Evolutionary conservation across 2,329 filamentous ascomycete species (phyloP).

Genomic region (Aspergillus costaricaensis): DNA sequence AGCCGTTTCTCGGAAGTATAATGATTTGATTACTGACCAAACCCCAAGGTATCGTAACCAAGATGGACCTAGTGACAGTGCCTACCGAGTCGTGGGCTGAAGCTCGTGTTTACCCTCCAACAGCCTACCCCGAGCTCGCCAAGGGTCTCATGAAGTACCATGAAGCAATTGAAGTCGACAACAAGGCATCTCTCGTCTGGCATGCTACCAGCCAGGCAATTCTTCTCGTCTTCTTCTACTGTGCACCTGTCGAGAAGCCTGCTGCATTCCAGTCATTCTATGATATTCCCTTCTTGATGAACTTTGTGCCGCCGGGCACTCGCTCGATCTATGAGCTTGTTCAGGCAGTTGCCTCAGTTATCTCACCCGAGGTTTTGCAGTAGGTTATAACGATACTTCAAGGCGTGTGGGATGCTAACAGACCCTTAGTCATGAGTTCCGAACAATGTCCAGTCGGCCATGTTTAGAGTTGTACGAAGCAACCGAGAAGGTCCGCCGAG

Average conservation of each 20-base stretch:
- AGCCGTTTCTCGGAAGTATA: background rate
- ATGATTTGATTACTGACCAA: background rate
- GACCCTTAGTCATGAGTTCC: background rate
- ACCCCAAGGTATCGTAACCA: constrained; percentile 19
- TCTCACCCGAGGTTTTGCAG: background rate
- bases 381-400: background rate
- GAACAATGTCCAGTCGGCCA: constrained; percentile 4
- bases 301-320: constrained; percentile 2
- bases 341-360: background rate
- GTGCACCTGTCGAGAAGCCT: constrained; percentile 9
- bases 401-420: background rate
- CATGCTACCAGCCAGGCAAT: background rate
- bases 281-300: constrained; percentile 1
- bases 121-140: background rate
- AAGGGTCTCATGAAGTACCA: constrained; percentile 11
- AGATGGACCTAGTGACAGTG: constrained; percentile 17
- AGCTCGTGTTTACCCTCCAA: constrained; percentile 7
- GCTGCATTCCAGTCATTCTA: constrained; percentile 6
- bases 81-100: constrained; percentile 18
- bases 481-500: background rate
- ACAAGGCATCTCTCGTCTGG: constrained; percentile 10
- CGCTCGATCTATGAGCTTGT: constrained; percentile 7
- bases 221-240: constrained; percentile 8
- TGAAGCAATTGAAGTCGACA: constrained; percentile 10
- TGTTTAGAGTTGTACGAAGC: constrained; percentile 11